Evolutionary conservation across 148 eudicot species (phyloP).

Genomic region (Cornus controversa): DNA sequence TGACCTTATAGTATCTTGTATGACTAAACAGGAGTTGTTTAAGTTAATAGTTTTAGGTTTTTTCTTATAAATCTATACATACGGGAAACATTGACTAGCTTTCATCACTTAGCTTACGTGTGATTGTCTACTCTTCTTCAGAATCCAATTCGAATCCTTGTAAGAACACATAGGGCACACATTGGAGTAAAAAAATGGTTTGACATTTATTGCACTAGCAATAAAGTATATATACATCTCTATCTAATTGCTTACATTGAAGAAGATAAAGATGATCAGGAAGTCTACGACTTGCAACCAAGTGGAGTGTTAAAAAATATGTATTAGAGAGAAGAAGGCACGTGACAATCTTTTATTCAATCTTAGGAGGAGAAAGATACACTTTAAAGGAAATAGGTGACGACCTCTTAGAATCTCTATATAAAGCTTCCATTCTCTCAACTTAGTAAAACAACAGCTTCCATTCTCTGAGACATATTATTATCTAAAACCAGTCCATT

Average conservation of each 20-base stretch:
- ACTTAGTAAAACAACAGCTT: not conserved
- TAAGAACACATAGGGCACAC: not conserved
- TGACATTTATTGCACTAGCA: not conserved
- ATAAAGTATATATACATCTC: not conserved
- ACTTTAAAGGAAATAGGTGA: not conserved
- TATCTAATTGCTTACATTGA: not conserved
- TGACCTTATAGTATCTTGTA: too few species aligned
- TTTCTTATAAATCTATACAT: too few species aligned
- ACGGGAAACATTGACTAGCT: too few species aligned
- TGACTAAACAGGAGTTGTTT: too few species aligned
- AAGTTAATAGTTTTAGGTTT: too few species aligned
- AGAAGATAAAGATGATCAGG: not conserved
- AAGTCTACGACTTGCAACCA: not conserved
- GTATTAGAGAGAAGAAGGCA: too few species aligned
- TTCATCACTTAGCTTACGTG: too few species aligned
- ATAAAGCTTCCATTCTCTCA: conserved; percentile 4
- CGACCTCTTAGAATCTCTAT: not conserved
- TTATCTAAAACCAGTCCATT: not conserved
- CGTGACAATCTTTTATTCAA: not conserved
- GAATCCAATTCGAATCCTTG: not conserved
- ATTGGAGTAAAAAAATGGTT: not conserved
- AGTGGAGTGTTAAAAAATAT: too few species aligned
- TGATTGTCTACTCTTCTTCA: too few species aligned
- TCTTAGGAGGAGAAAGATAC: too few species aligned
- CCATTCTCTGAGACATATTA: not conserved